Conservation (phyloP, 805 yeast genomes). For the Debaryomyces maramus region DNA sequence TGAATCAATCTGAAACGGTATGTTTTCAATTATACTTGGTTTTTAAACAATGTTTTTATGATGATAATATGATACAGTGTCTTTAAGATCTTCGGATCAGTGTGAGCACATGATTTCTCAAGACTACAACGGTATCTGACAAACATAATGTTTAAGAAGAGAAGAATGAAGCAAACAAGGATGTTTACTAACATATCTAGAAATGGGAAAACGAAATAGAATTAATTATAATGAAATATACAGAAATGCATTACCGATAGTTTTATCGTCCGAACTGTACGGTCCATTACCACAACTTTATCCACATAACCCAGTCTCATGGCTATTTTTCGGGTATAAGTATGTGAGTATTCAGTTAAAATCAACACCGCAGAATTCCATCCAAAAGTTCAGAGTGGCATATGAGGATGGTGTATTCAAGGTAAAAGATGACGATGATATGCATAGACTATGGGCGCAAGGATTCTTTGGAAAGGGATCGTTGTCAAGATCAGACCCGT, state of each 20-base stretch:
- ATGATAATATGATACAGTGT: slow-evolving; percentile 20
- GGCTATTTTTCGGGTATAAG: slow-evolving; percentile 47
- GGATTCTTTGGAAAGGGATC: slow-evolving; percentile 96
- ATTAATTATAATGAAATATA: slow-evolving; percentile 31
- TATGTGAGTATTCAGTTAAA: slow-evolving; percentile 22
- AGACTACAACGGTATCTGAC: slow-evolving; percentile 99
- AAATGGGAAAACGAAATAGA: slow-evolving; percentile 35
- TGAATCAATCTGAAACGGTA: neutral
- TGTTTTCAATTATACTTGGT: neutral
- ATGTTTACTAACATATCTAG: slow-evolving; percentile 15
- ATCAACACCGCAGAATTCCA: slow-evolving; percentile 27
- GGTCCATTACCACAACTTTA: slow-evolving; percentile 52
- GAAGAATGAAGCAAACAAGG: slow-evolving; percentile 1
- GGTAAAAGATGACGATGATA: slow-evolving; percentile 45
- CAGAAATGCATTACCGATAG: slow-evolving; percentile 60
- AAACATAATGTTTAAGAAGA: neutral
- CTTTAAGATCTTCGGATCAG: slow-evolving; percentile 25
- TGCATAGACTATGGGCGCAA: slow-evolving; percentile 66
- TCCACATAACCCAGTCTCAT: slow-evolving; percentile 69
- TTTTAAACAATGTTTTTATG: slow-evolving; percentile 6
- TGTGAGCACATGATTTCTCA: slow-evolving; percentile 77
- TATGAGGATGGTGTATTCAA: slow-evolving; percentile 33
- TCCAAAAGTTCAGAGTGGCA: slow-evolving; percentile 21
- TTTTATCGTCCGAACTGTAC: slow-evolving; percentile 32
- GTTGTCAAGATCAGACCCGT: slow-evolving; percentile 86